Conservation (phyloP, 768 basidiomycete species). For the Dictyophora rubrovolvata region DNA sequence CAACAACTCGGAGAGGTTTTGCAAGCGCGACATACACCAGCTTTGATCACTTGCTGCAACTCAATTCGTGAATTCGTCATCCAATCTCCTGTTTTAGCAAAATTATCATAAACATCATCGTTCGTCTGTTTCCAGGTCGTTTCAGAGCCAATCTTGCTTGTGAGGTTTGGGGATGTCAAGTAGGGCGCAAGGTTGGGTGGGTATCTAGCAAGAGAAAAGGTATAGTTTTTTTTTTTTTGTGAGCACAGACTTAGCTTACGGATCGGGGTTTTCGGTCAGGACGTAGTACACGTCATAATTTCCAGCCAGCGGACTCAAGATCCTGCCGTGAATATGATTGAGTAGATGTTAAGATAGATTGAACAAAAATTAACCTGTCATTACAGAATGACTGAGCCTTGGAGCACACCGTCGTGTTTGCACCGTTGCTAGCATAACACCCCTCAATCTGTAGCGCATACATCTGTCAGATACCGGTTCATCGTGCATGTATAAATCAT, state of each 20-base stretch:
- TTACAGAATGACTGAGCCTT: slow-evolving; percentile 51
- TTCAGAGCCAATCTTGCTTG: slow-evolving; percentile 33
- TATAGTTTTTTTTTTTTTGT: background rate
- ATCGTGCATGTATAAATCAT: no score
- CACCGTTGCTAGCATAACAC: slow-evolving; percentile 34
- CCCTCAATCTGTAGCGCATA: slow-evolving; percentile 30
- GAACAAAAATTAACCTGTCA: slow-evolving; percentile 18
- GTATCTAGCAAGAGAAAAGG: slow-evolving; percentile 19
- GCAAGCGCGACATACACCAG: slow-evolving; percentile 36
- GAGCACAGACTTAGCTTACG: slow-evolving; percentile 10
- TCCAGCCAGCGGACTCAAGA: slow-evolving; percentile 44
- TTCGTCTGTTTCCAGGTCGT: slow-evolving; percentile 32
- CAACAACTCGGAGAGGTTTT: background rate
- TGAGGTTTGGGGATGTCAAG: slow-evolving; percentile 15
- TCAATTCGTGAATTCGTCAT: slow-evolving; percentile 38
- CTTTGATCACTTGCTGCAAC: slow-evolving; percentile 48
- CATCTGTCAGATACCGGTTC: no score
- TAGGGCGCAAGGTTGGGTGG: slow-evolving; percentile 31
- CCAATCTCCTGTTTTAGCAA: slow-evolving; percentile 46
- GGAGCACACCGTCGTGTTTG: slow-evolving; percentile 43
- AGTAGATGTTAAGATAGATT: background rate
- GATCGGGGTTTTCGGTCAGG: slow-evolving; percentile 30
- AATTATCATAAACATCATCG: slow-evolving; percentile 34
- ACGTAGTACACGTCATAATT: slow-evolving; percentile 49
- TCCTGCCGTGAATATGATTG: slow-evolving; percentile 10